Evolutionary conservation across 768 basidiomycete genomes (phyloP).

Genomic region (Porpolomopsis calyptriformis): DNA sequence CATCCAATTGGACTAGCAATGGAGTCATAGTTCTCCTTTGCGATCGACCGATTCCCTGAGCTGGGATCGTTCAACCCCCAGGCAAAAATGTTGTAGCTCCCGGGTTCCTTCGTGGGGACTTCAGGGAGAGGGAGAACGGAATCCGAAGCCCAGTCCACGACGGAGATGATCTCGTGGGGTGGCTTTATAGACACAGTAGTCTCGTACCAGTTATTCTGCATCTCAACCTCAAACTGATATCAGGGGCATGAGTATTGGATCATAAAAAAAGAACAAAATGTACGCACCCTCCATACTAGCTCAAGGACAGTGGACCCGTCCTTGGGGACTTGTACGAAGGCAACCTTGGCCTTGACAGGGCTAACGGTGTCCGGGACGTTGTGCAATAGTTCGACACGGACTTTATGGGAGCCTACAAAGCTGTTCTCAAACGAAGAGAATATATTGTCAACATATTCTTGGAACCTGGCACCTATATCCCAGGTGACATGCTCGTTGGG

Average conservation of each 20-base stretch:
- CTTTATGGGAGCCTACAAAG: conserved; percentile 3
- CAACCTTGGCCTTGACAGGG: conserved; percentile 71
- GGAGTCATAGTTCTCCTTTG: conserved; percentile 61
- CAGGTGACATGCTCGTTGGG: conserved; percentile 37
- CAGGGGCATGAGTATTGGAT: not conserved
- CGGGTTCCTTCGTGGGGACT: conserved; percentile 19
- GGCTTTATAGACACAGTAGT: conserved; percentile 62
- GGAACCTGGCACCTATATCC: conserved; percentile 41
- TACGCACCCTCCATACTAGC: conserved; percentile 70
- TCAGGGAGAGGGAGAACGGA: conserved; percentile 39
- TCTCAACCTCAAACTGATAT: conserved; percentile 76
- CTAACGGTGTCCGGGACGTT: conserved; percentile 69
- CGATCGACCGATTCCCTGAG: conserved; percentile 47
- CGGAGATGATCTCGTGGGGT: conserved; percentile 76
- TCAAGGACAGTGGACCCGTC: conserved; percentile 49
- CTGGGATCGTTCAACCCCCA: conserved; percentile 84
- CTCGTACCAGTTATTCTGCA: conserved; percentile 96
- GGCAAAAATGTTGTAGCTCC: conserved; percentile 62
- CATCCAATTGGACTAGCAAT: conserved; percentile 84
- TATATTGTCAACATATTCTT: conserved; percentile 44
- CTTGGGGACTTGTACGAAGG: conserved; percentile 73
- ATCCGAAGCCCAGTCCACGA: conserved; percentile 93
- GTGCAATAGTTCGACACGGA: conserved; percentile 21
- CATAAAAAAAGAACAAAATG: not conserved
- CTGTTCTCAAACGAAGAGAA: conserved; percentile 21